These are phyloP conservation scores for Phytophthora crassamura DNA, from an alignment of 352 stramenopile genomes.

Conservation along the genomic window DNA sequence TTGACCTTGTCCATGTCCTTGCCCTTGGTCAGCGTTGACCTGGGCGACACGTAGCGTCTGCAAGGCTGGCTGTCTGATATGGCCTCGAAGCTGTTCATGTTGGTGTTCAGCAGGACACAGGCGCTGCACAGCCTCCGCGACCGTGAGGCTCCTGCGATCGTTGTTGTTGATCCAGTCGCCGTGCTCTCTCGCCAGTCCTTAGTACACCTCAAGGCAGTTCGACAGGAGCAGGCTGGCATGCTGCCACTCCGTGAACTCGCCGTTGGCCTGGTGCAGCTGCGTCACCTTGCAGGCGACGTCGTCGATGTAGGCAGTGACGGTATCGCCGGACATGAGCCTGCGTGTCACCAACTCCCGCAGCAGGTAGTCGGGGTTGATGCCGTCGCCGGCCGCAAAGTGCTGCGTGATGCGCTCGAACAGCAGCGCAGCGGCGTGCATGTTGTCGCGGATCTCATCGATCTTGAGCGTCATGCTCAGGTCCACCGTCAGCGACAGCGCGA, in stretches of 20 bases:
- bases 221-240: not conserved
- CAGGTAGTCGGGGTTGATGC: not conserved
- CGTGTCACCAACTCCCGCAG: not conserved
- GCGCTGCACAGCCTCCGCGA: not conserved
- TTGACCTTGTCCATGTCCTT: too few relatives aligned
- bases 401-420: not conserved
- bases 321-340: not conserved
- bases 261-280: not conserved
- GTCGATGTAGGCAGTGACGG: not conserved
- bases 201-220: not conserved
- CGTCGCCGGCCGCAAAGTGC: not conserved
- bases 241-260: not conserved
- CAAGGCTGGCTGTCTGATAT: too few relatives aligned
- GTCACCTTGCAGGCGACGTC: not conserved
- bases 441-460: not conserved
- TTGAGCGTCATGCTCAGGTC: not conserved
- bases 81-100: too few relatives aligned
- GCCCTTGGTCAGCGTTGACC: too few relatives aligned
- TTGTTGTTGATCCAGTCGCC: not conserved
- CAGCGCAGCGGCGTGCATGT: not conserved
- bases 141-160: not conserved
- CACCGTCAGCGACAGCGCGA: not conserved
- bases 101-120: not conserved
- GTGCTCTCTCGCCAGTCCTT: not conserved
- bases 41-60: too few relatives aligned